Percentiles rank a stretch among this genome's conserved stretches.
These are phyloP conservation scores for Acidiella bohemica DNA, from an alignment of 495 filamentous ascomycete species.

Conservation along the genomic window DNA sequence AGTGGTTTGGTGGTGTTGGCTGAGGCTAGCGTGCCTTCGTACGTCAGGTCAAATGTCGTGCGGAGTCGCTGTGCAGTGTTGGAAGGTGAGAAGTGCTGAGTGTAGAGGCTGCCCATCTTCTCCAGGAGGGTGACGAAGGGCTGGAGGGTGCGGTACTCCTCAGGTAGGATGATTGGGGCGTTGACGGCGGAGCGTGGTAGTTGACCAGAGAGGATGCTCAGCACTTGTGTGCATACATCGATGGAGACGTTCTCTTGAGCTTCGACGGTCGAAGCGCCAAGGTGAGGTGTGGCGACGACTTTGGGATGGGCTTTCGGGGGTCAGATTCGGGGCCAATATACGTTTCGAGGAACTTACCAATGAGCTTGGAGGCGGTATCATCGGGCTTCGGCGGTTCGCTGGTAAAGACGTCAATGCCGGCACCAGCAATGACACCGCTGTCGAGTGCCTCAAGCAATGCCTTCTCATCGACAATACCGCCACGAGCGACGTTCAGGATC, in stretches of 20 bases:
- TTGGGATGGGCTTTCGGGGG: constrained; percentile 46
- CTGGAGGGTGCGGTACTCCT: constrained; percentile 55
- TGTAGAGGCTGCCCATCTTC: constrained; percentile 56
- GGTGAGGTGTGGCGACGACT: constrained; percentile 57
- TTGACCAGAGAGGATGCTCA: constrained; percentile 48
- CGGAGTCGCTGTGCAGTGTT: constrained; percentile 24
- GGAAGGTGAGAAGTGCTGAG: constrained; percentile 45
- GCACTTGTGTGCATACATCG: constrained; percentile 62
- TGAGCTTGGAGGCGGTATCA: constrained; percentile 40
- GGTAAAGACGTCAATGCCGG: constrained; percentile 64
- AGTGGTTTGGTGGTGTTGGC: constrained; percentile 55
- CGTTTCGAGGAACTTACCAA: no score
- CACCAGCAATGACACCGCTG: constrained; percentile 52
- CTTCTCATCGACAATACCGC: constrained; percentile 61
- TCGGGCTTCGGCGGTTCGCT: constrained; percentile 47
- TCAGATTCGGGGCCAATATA: no score
- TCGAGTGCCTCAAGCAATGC: constrained; percentile 55
- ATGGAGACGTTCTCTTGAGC: constrained; percentile 63
- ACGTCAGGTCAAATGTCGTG: constrained; percentile 53
- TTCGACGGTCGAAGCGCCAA: constrained; percentile 61
- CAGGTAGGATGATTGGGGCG: constrained; percentile 54
- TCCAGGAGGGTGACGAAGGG: constrained; percentile 57
- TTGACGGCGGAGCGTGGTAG: constrained; percentile 60
- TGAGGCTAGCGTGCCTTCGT: constrained; percentile 49
- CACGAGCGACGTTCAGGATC: constrained; percentile 30